Evolutionary conservation across 495 filamentous ascomycete species (phyloP).

Genomic region (Penicillium bovifimosum): DNA sequence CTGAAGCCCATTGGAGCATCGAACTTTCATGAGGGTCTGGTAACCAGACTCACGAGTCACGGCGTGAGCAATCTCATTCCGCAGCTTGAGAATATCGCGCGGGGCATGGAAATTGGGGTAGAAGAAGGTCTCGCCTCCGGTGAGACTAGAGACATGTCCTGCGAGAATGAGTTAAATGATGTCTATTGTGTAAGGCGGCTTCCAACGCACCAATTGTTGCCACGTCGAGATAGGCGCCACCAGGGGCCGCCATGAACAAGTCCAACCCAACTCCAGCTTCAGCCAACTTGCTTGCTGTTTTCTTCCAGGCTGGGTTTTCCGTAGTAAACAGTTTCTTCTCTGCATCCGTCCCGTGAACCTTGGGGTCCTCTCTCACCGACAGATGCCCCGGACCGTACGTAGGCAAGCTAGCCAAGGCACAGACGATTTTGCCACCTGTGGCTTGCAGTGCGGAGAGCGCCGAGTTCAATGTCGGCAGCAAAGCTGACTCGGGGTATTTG

Average conservation of each 20-base stretch:
- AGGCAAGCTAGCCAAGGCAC: conserved; percentile 74
- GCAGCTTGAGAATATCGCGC: conserved; percentile 78
- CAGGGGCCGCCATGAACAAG: conserved; percentile 88
- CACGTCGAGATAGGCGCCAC: conserved; percentile 86
- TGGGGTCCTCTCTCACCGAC: conserved; percentile 79
- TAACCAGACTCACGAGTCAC: conserved; percentile 92
- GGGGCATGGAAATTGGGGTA: conserved; percentile 92
- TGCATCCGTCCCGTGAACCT: conserved; percentile 77
- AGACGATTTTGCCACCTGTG: conserved; percentile 91
- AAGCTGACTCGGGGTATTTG: conserved; percentile 82
- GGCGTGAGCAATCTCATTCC: conserved; percentile 77
- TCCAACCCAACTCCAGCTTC: conserved; percentile 83
- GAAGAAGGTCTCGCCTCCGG: conserved; percentile 89
- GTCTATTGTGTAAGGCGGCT: neutral
- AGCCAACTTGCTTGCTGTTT: conserved; percentile 80
- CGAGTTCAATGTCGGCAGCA: conserved; percentile 77
- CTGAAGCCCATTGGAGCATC: conserved; percentile 94
- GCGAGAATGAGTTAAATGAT: conserved; percentile 9
- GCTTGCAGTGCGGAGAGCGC: conserved; percentile 72
- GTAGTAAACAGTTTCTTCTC: conserved; percentile 91
- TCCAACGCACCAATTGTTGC: conserved; percentile 76
- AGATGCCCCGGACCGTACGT: conserved; percentile 86
- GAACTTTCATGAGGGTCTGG: conserved; percentile 96
- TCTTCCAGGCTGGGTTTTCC: conserved; percentile 79
- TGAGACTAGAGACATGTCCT: conserved; percentile 48